Base-by-base conservation (phyloP, 208 protist genomes). In the Naegleria fowleri region DNA sequence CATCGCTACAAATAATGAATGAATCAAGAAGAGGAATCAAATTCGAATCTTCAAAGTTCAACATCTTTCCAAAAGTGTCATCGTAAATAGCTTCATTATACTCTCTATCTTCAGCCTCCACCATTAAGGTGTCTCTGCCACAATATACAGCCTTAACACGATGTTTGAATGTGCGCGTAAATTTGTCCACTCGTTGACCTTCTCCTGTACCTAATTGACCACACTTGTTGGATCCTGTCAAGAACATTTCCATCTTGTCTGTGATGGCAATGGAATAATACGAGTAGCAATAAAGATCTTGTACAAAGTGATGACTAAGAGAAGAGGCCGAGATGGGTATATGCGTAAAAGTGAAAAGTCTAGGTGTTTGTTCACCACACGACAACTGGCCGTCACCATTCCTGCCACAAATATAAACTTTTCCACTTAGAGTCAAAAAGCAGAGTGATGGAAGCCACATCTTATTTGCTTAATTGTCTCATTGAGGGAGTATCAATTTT, bases 381-480 rank as follows among this genome's bases (percentile, higher is more conserved):
- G 67, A 25, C 7, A 79, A 33, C n/a, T 79, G 67, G 0, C 67
- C 67, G n/a, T 79, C 67, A 36, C 67, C 67, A 79, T 79, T 79
- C 36, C 67, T 79, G 9, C 67, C 67, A 36, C 29, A 36, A 79
- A 79, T 36, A 33, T 36, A 79, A 36, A 79, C 9, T 33, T 79
- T 79, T 36, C 67, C 67, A 36, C 25, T 36, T 36, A 36, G 5
- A 36, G 67, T 79, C 7, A 79, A 33, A 36, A 79, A 13, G 67
- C 67, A 79, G 67, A 79, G 29, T 79, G 67, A 79, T 79, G 67
- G 29, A 79, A 79, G 29, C 67, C 67, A 79, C 67, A 79, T 36
- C 67, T 79, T 36, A 79, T 36, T 36, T 9, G 19, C 29, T 79
- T 79, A 33, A 79, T 79, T 0, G 16, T 7, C 29, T 79, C 67